Percentiles rank a stretch among this genome's conserved stretches.
Conservation (phyloP, 257 asterid genomes). For the Knoxia roxburghii region DNA sequence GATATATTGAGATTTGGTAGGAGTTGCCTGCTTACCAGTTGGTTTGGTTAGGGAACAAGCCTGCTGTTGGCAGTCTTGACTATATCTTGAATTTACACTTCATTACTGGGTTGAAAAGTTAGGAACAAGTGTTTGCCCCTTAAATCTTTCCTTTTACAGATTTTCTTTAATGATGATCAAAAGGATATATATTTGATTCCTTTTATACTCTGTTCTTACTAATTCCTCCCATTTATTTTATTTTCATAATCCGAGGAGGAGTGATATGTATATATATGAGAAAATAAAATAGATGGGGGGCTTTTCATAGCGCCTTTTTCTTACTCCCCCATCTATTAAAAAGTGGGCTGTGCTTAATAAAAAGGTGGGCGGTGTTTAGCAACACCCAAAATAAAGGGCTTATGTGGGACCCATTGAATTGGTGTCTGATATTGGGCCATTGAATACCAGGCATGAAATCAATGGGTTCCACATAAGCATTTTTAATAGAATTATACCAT, state of each 20-base stretch:
- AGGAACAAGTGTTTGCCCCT: background rate
- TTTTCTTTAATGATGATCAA: background rate
- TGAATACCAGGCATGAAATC: no score
- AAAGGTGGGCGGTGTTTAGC: no score
- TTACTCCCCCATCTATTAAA: no score
- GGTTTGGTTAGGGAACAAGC: background rate
- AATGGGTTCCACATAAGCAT: no score
- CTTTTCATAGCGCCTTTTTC: no score
- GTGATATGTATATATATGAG: background rate
- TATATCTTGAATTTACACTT: no score
- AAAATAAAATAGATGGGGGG: no score
- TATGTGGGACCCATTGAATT: no score
- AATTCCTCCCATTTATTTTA: background rate
- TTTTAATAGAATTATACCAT: no score
- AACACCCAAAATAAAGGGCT: no score
- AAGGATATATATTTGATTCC: background rate
- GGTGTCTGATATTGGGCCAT: no score
- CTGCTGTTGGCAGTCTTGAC: background rate
- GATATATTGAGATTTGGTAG: background rate
- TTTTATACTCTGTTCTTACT: background rate
- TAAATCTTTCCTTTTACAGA: background rate
- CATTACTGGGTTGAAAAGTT: background rate
- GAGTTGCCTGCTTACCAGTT: background rate
- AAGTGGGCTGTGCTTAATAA: no score
- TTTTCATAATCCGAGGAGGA: background rate